A percentile compares a stretch with the other conserved stretches of the same genome.
Evolutionary conservation across 371 early-diverging fungal species (phyloP).

Genomic region (Mortierella sp.): DNA sequence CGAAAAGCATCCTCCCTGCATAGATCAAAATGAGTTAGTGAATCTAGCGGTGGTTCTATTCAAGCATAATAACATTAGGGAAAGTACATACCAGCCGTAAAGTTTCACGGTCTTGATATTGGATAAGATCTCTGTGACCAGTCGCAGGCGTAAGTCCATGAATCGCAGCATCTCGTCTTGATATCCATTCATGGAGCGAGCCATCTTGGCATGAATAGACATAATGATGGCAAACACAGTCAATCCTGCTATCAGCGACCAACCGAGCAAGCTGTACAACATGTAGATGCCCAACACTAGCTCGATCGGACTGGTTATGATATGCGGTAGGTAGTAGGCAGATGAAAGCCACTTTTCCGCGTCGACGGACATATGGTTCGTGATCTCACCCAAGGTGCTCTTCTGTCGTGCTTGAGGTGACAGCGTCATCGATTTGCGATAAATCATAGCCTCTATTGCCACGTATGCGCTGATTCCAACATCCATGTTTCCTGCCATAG

Average conservation of each 20-base stretch:
- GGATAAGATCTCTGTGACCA: slow-evolving; percentile 59
- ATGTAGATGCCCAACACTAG: no score
- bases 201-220: slow-evolving; percentile 40
- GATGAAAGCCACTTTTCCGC: slow-evolving; percentile 39
- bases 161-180: slow-evolving; percentile 53
- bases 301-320: no score
- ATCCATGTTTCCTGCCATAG: no score
- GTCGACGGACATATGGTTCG: slow-evolving; percentile 80
- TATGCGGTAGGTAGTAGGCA: slow-evolving; percentile 76
- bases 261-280: slow-evolving; percentile 67
- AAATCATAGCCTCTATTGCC: slow-evolving; percentile 66
- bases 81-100: no score
- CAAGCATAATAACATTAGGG: no score
- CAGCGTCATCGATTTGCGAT: slow-evolving; percentile 85
- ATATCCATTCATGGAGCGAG: slow-evolving; percentile 15
- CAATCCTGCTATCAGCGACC: slow-evolving; percentile 65
- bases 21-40: not conserved
- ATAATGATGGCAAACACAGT: slow-evolving; percentile 23
- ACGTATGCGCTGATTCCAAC: no score
- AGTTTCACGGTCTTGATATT: slow-evolving; percentile 76
- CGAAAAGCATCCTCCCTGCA: slow-evolving; percentile 67
- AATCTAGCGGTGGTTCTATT: slow-evolving; percentile 17
- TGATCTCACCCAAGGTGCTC: slow-evolving; percentile 81
- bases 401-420: slow-evolving; percentile 83
- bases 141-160: no score